Evolutionary conservation across 2,329 filamentous ascomycete genomes (phyloP).

Genomic region (Orbilia quercus): DNA sequence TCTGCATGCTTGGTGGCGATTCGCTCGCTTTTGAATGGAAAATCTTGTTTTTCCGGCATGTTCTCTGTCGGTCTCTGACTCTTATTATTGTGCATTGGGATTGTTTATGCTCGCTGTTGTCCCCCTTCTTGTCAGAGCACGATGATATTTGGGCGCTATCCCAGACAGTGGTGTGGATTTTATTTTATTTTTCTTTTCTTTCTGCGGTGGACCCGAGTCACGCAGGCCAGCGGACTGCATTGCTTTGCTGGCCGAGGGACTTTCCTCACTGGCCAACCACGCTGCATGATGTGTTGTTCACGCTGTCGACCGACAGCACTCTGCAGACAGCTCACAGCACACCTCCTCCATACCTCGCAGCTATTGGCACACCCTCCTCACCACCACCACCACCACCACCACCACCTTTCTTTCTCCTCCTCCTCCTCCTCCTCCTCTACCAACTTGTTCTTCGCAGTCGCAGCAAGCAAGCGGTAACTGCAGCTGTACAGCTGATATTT

Average conservation of each 20-base stretch:
- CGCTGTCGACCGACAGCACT: conserved; percentile 36
- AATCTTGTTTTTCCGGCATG: conserved; percentile 44
- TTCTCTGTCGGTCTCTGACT: too few species aligned
- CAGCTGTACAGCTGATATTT: conserved; percentile 19
- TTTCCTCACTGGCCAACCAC: conserved; percentile 56
- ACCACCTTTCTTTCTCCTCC: neutral
- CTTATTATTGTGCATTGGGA: conserved; percentile 40
- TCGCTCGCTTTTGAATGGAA: conserved; percentile 54
- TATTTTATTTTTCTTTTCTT: conserved; percentile 16
- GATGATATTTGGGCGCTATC: conserved; percentile 36
- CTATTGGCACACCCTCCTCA: conserved; percentile 5
- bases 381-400: too few species aligned
- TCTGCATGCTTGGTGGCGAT: conserved; percentile 54
- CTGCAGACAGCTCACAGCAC: conserved; percentile 40
- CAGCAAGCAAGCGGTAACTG: neutral
- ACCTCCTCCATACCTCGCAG: conserved; percentile 1
- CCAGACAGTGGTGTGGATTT: conserved; percentile 26
- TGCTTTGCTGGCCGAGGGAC: conserved; percentile 57
- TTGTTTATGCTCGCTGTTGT: conserved; percentile 30
- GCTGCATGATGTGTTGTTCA: conserved; percentile 56
- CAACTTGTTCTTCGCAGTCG: neutral
- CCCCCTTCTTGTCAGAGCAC: conserved; percentile 28
- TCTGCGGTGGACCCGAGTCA: conserved; percentile 50
- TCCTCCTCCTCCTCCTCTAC: neutral
- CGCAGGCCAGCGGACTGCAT: conserved; percentile 53